A percentile compares a stretch with the other conserved stretches of the same genome.
These are phyloP conservation scores for Umbelopsis sp. DNA, from an alignment of 192 early-diverging fungal species.

Conservation along the genomic window DNA sequence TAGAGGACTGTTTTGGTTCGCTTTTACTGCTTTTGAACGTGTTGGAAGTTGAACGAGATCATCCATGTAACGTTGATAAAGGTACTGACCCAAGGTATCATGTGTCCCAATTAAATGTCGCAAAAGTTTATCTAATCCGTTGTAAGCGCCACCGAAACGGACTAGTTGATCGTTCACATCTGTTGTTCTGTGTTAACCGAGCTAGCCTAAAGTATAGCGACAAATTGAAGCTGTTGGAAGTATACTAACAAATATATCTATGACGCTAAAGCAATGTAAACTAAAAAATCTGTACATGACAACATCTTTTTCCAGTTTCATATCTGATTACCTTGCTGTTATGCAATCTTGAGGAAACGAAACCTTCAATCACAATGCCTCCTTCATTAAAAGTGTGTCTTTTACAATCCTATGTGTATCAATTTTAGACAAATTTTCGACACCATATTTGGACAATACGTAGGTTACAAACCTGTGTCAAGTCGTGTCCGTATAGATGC, in stretches of 20 bases:
- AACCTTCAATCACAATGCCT: slow-evolving; percentile 37
- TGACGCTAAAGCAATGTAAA: not conserved
- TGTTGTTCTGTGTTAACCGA: not conserved
- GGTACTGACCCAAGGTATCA: not conserved
- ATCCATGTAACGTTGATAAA: too few relatives aligned
- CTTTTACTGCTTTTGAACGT: not conserved
- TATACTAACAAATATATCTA: slow-evolving; percentile 7
- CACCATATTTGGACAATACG: not conserved
- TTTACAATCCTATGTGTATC: not conserved
- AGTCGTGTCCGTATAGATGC: slow-evolving; percentile 53
- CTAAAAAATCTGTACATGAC: too few relatives aligned
- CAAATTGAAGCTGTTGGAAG: not conserved
- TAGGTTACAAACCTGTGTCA: slow-evolving; percentile 39
- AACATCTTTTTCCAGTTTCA: too few relatives aligned
- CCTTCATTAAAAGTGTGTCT: slow-evolving; percentile 11
- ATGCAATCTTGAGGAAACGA: slow-evolving; percentile 40
- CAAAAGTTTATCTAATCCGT: not conserved
- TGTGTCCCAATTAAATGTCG: not conserved
- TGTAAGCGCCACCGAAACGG: not conserved
- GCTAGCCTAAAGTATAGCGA: not conserved
- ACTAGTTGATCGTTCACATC: not conserved
- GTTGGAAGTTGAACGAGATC: not conserved
- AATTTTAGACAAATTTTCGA: not conserved
- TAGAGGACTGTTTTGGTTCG: not conserved
- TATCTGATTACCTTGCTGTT: slow-evolving; percentile 39